These are phyloP conservation scores for Lipomyces lipofer DNA, from an alignment of 805 yeast species.

Conservation along the genomic window DNA sequence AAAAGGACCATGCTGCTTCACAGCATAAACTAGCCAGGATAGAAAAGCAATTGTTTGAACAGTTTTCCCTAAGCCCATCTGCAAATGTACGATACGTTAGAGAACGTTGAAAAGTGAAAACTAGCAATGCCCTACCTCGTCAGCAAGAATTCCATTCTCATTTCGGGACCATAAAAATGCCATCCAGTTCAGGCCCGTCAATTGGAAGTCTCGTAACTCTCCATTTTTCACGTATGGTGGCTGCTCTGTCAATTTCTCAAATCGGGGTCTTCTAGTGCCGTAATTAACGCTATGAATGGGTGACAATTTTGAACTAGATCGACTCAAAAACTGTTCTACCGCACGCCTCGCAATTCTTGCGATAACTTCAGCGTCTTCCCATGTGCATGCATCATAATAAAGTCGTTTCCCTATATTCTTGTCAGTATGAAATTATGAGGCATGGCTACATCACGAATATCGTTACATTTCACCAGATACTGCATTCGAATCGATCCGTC, in stretches of 20 bases:
- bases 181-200: constrained; percentile 99
- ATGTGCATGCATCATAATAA: constrained; percentile 92
- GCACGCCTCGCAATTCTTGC: constrained; percentile 81
- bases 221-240: constrained; percentile 90
- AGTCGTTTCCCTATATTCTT: constrained; percentile 61
- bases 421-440: background rate
- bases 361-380: constrained; percentile 91
- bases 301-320: constrained; percentile 78
- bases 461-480: constrained; percentile 79
- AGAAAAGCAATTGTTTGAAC: constrained; percentile 94
- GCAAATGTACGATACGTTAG: too few species aligned
- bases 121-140: constrained; percentile 52
- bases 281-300: constrained; percentile 81
- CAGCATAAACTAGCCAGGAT: constrained; percentile 91
- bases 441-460: background rate
- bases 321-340: constrained; percentile 77
- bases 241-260: constrained; percentile 82
- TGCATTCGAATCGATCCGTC: constrained; percentile 50
- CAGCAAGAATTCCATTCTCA: constrained; percentile 96
- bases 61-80: constrained; percentile 96
- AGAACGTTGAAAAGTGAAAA: too few species aligned
- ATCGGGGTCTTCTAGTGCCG: constrained; percentile 73
- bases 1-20: constrained; percentile 98
- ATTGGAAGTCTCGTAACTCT: constrained; percentile 91
- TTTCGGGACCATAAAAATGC: constrained; percentile 97